Base-by-base conservation (phyloP, 2,329 filamentous ascomycete genomes). In the Huntiella bhutanensis region DNA sequence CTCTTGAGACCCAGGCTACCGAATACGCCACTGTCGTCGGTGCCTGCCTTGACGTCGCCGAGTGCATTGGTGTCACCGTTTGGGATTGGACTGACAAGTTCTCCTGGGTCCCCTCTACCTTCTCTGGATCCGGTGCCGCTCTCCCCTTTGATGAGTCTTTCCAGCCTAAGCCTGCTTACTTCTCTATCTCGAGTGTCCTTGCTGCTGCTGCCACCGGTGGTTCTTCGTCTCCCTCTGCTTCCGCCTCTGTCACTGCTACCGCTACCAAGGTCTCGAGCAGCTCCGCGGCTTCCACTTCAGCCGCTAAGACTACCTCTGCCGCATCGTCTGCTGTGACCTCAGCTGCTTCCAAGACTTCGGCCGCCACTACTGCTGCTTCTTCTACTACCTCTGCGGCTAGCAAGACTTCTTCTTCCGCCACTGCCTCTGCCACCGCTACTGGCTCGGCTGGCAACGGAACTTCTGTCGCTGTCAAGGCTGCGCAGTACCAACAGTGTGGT, bases 111-210 rank as follows among this genome's bases (percentile, higher is more conserved):
- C 64, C 65, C 4, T 53, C 53, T 39, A 56, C 59, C 3, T 67
- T 66, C 52, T 50, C 54, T 1, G 64, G 64, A 3, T 52, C 62
- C 43, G 65, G 65, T 4, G 60, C 57, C 22, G 60, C 65, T 1
- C 57, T 61, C 42, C 58, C 65, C 22, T 67, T 64, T 60, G 63
- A 64, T 47, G 56, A 61, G 5, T 58, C 64, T 52, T 62, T 64
- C 41, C 56, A 54, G 28, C 59, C 59, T 49, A 64, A 69, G 51
- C 64, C 65, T 0, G 65, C 66, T 2, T 67, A 64, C 51, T 58
- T 55, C 13, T 59, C 58, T 16, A 59, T 66, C 12, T 58, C 57
- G 11, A 56, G 56, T 38, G 51, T 59, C 7, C 55, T 63, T 6
- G 58, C 59, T 28, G 58, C 55, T 1, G 57, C 55, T 4, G 28